Percentiles rank a stretch among this genome's conserved stretches.
Evolutionary conservation across 2,329 filamentous ascomycete species (phyloP).

Genomic region (Trichoderma aggressivum): DNA sequence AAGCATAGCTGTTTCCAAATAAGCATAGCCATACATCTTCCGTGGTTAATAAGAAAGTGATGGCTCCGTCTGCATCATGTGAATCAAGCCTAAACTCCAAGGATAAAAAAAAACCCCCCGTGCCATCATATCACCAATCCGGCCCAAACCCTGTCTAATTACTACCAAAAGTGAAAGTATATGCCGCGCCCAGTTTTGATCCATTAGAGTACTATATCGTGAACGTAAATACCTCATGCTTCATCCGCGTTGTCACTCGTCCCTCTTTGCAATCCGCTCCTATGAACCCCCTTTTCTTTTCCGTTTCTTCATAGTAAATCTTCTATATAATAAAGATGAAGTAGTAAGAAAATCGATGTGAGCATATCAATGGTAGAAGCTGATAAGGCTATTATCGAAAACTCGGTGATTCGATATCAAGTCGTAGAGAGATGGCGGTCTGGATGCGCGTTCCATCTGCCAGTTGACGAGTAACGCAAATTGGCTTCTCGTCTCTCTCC

Average conservation of each 20-base stretch:
- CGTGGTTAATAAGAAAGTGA: background rate
- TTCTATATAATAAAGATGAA: background rate
- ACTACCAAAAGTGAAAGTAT: background rate
- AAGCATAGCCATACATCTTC: background rate
- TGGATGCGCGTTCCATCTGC: background rate
- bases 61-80: background rate
- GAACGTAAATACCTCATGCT: background rate
- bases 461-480: background rate
- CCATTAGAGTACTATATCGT: background rate
- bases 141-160: background rate
- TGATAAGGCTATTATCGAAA: background rate
- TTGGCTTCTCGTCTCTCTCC: background rate
- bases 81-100: background rate
- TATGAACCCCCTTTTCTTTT: background rate
- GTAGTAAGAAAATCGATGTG: background rate
- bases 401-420: background rate
- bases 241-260: background rate
- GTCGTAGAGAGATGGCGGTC: background rate
- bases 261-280: background rate
- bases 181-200: background rate
- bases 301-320: background rate
- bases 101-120: background rate
- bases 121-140: background rate
- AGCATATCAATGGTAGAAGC: background rate
- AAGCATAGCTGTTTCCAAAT: background rate